Conservation (phyloP, 2,329 filamentous ascomycete species). For the Penicillium sp. region DNA sequence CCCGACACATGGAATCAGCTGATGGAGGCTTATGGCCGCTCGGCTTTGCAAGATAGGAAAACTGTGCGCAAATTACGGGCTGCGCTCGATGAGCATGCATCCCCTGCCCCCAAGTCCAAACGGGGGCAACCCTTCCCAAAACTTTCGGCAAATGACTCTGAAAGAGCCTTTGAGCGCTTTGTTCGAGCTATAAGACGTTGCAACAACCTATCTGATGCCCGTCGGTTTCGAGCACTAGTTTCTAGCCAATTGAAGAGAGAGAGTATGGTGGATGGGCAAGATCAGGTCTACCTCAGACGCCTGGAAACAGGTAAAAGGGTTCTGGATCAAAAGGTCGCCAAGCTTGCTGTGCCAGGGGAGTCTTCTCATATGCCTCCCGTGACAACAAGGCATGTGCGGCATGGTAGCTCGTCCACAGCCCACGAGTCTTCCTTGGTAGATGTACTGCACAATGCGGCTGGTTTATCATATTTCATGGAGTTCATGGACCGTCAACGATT, state of each 20-base stretch:
- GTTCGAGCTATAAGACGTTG: constrained; percentile 85
- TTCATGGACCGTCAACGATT: constrained; percentile 92
- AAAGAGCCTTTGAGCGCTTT: constrained; percentile 92
- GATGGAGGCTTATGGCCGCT: constrained; percentile 83
- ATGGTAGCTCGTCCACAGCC: constrained; percentile 57
- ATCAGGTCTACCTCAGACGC: constrained; percentile 82
- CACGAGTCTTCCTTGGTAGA: constrained; percentile 78
- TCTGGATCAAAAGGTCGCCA: constrained; percentile 83
- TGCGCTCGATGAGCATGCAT: constrained; percentile 90
- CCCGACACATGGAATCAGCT: constrained; percentile 98
- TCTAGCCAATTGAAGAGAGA: constrained; percentile 89
- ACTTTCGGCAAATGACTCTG: constrained; percentile 77
- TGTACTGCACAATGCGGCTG: constrained; percentile 84
- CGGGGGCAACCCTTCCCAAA: constrained; percentile 73
- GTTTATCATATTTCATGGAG: constrained; percentile 98
- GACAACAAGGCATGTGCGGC: constrained; percentile 31
- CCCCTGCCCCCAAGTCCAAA: constrained; percentile 67
- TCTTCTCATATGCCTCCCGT: constrained; percentile 33
- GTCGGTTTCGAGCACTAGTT: constrained; percentile 87
- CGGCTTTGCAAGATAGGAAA: constrained; percentile 90
- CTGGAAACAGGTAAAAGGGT: constrained; percentile 88
- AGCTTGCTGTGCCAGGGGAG: constrained; percentile 69
- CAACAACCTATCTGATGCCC: constrained; percentile 87
- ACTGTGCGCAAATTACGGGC: constrained; percentile 89
- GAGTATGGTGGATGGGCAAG: constrained; percentile 72